Evolutionary conservation across 352 stramenopile species (phyloP).

Genomic region (Phytophthora syringae): DNA sequence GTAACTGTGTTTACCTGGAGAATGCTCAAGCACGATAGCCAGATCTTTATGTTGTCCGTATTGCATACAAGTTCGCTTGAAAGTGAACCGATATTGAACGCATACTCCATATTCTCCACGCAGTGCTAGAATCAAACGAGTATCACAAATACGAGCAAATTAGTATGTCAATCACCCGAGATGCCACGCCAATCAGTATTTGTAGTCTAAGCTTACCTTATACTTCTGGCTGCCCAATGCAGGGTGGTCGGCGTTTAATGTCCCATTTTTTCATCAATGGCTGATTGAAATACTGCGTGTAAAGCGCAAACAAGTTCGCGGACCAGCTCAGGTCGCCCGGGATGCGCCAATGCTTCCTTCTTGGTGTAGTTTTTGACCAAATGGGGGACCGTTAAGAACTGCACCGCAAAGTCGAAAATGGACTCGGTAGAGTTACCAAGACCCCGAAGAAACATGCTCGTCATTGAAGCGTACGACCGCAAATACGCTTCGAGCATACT

Average conservation of each 20-base stretch:
- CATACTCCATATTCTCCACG: constrained; percentile 88
- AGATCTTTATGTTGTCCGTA: constrained; percentile 67
- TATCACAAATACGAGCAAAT: neutral
- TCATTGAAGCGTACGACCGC: constrained; percentile 75
- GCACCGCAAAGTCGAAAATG: constrained; percentile 90
- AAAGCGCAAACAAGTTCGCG: constrained; percentile 66
- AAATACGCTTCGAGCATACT: constrained; percentile 83
- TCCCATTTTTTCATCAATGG: constrained; percentile 41
- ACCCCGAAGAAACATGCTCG: constrained; percentile 75
- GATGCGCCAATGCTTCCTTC: constrained; percentile 53
- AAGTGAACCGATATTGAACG: constrained; percentile 81
- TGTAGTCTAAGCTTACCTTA: constrained; percentile 60
- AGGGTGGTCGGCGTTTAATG: constrained; percentile 78
- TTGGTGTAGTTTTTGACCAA: constrained; percentile 82
- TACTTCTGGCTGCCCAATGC: constrained; percentile 88
- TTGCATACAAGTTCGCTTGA: constrained; percentile 84
- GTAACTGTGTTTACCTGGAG: constrained; percentile 52
- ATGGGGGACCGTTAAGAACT: constrained; percentile 86
- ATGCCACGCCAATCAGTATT: neutral
- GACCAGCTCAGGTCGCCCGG: constrained; percentile 66
- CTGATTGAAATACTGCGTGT: constrained; percentile 66
- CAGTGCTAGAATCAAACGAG: constrained; percentile 61
- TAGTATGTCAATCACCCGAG: neutral
- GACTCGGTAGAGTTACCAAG: constrained; percentile 85
- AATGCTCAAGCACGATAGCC: constrained; percentile 72